phyloP scores from a whole-genome alignment of 495 filamentous ascomycete species.

The Trichoderma virens region DNA sequence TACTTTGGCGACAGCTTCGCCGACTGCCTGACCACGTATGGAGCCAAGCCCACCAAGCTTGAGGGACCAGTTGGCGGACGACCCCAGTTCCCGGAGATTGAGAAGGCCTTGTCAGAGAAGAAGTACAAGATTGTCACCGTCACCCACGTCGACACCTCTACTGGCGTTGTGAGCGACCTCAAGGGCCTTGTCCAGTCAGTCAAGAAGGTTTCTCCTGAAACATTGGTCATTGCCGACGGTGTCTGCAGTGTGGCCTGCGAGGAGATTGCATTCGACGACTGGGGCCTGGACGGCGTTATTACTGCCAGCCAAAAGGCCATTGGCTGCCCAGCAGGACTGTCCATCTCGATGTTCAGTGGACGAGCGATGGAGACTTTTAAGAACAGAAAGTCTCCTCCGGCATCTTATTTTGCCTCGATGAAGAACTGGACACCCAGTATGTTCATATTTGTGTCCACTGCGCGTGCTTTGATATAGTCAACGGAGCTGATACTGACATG shows the following conservation, averaged over 20 bases:
- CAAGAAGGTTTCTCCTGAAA: conserved; percentile 78
- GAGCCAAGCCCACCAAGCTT: conserved; percentile 78
- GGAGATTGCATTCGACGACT: conserved; percentile 90
- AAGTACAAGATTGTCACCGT: conserved; percentile 87
- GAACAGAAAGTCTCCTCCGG: conserved; percentile 66
- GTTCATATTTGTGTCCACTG: conserved; percentile 13
- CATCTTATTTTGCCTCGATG: conserved; percentile 88
- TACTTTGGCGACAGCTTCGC: conserved; percentile 97
- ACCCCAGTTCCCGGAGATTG: conserved; percentile 78
- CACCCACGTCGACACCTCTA: conserved; percentile 96
- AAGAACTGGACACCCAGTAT: conserved; percentile 92
- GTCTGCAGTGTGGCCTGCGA: conserved; percentile 96
- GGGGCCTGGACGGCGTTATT: conserved; percentile 86
- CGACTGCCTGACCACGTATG: conserved; percentile 84
- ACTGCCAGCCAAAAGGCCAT: conserved; percentile 96
- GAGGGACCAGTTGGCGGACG: conserved; percentile 83
- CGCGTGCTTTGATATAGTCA: not conserved
- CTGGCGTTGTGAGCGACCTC: conserved; percentile 86
- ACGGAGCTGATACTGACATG: not conserved
- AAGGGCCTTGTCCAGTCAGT: conserved; percentile 75
- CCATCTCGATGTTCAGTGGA: conserved; percentile 85
- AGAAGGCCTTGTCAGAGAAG: conserved; percentile 79
- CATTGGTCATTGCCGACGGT: conserved; percentile 85
- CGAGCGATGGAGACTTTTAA: conserved; percentile 79
- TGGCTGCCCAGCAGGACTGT: conserved; percentile 86